These are phyloP conservation scores for Paramecium sonneborni DNA, from an alignment of 73 alveolate species.

Conservation along the genomic window DNA sequence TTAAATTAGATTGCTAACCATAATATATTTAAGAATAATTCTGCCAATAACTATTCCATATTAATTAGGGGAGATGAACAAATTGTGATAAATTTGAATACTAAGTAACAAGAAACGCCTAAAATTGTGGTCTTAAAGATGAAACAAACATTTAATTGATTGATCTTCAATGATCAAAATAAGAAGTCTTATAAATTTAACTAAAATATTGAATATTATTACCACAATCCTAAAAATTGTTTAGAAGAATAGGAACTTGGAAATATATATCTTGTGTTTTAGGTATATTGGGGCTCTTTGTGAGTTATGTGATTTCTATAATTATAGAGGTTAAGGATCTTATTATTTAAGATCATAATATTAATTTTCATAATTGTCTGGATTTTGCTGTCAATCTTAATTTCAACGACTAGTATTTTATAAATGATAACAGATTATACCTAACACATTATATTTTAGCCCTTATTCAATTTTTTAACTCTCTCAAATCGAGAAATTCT, in stretches of 20 bases:
- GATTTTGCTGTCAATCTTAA: background rate
- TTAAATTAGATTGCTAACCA: background rate
- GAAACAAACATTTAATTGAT: too few species aligned
- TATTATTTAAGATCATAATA: background rate
- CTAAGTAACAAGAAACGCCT: too few species aligned
- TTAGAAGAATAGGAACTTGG: background rate
- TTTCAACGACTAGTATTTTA: background rate
- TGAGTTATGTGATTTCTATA: constrained; percentile 21
- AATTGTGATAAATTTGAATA: too few species aligned
- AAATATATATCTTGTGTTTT: background rate
- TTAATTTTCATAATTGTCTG: background rate
- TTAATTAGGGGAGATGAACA: too few species aligned
- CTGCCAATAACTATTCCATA: background rate
- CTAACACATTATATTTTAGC: too few species aligned
- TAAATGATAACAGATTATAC: background rate
- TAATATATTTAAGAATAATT: background rate
- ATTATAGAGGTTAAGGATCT: background rate
- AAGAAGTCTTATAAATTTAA: background rate
- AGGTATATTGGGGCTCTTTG: constrained; percentile 39
- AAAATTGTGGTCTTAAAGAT: too few species aligned
- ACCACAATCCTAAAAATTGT: background rate
- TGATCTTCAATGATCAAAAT: background rate
- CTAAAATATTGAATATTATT: background rate
- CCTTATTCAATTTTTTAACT: too few species aligned
- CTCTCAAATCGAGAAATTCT: too few species aligned